Evolutionary conservation across 176 grass and related monocot genomes (phyloP).

Genomic region (Paspalum notatum): DNA sequence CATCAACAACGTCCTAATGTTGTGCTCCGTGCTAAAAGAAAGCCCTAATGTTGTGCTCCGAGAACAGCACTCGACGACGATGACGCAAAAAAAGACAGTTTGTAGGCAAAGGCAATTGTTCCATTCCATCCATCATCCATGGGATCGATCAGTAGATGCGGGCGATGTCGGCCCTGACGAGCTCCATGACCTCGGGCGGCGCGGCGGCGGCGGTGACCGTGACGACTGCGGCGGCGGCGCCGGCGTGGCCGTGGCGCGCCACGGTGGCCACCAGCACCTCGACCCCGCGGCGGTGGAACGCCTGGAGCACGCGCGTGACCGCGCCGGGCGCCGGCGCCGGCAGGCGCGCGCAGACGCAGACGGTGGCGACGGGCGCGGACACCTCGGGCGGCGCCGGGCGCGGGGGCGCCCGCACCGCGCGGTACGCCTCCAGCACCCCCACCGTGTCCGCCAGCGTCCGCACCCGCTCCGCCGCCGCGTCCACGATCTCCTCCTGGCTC

Average conservation of each 20-base stretch:
- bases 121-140: neutral
- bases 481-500: conserved; percentile 32
- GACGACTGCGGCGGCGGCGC: neutral
- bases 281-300: conserved; percentile 40
- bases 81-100: too few relatives aligned
- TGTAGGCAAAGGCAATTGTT: too few relatives aligned
- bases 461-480: conserved; percentile 28
- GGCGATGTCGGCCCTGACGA: conserved; percentile 47
- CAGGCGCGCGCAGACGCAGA: conserved; percentile 30
- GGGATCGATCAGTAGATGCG: conserved; percentile 31
- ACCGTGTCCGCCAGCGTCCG: conserved; percentile 38
- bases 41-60: neutral
- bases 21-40: neutral
- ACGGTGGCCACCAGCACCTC: conserved; percentile 40
- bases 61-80: too few relatives aligned
- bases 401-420: neutral
- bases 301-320: conserved; percentile 30
- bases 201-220: conserved; percentile 40
- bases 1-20: neutral
- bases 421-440: conserved; percentile 46
- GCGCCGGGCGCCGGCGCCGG: conserved; percentile 11
- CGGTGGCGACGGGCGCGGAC: conserved; percentile 5
- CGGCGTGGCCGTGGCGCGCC: neutral
- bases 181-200: conserved; percentile 31
- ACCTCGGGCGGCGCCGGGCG: neutral